Percentiles rank a stretch among this genome's conserved stretches.
These are phyloP conservation scores for Ilyonectria mors-panacis DNA, from an alignment of 2,329 filamentous ascomycete species.

Conservation along the genomic window DNA sequence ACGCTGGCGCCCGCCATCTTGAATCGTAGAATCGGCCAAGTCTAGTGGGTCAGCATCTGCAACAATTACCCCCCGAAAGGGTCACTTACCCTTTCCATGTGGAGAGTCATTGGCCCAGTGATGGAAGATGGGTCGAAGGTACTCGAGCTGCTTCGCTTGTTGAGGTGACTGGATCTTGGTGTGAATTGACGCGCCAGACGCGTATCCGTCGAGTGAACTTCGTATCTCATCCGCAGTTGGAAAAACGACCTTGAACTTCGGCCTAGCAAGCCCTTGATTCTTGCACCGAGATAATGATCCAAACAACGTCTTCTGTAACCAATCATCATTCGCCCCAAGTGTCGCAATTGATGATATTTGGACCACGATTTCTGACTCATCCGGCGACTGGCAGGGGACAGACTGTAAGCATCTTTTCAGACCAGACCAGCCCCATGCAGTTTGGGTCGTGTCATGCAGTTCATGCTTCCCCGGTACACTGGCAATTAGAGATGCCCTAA, in stretches of 20 bases:
- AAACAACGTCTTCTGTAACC: slow-evolving; percentile 79
- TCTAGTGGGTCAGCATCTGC: slow-evolving; percentile 41
- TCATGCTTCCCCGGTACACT: slow-evolving; percentile 81
- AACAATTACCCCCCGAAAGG: not conserved
- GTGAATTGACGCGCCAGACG: slow-evolving; percentile 84
- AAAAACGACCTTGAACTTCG: slow-evolving; percentile 81
- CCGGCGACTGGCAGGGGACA: slow-evolving; percentile 62
- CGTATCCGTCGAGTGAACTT: slow-evolving; percentile 82
- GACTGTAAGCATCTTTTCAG: slow-evolving; percentile 71
- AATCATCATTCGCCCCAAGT: slow-evolving; percentile 77
- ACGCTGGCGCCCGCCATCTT: slow-evolving; percentile 72
- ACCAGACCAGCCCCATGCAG: slow-evolving; percentile 84
- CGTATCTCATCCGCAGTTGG: slow-evolving; percentile 86
- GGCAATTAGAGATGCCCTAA: slow-evolving; percentile 81
- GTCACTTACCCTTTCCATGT: slow-evolving; percentile 51
- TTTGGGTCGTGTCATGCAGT: slow-evolving; percentile 61
- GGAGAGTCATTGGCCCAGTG: slow-evolving; percentile 80
- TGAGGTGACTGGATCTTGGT: slow-evolving; percentile 80
- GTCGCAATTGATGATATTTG: slow-evolving; percentile 89
- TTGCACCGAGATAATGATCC: slow-evolving; percentile 58
- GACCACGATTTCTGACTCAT: slow-evolving; percentile 65
- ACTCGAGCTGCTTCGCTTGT: slow-evolving; percentile 81
- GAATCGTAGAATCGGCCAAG: slow-evolving; percentile 41
- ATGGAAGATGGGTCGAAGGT: slow-evolving; percentile 78
- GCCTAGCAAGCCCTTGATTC: slow-evolving; percentile 42